A percentile compares a stretch with the other conserved stretches of the same genome.
phyloP scores from a whole-genome alignment of 2,329 filamentous ascomycete genomes.

The Verruconis gallopava region DNA sequence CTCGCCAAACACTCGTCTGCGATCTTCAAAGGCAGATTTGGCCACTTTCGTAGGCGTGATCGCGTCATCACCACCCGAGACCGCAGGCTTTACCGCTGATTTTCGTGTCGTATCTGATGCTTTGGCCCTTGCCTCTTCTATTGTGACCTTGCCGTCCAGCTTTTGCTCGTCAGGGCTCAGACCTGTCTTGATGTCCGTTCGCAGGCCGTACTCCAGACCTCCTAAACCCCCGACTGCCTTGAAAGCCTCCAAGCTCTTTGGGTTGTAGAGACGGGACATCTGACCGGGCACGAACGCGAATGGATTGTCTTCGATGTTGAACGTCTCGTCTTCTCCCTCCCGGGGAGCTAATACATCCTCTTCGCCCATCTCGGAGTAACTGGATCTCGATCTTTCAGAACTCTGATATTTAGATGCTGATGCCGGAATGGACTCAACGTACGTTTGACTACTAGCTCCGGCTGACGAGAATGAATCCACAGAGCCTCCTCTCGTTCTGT shows the following conservation, averaged over 20 bases:
- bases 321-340: constrained; percentile 57
- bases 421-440: constrained; percentile 1
- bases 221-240: constrained; percentile 59
- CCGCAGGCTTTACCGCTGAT: neutral
- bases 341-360: constrained; percentile 18
- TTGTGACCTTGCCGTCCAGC: constrained; percentile 52
- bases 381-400: constrained; percentile 2
- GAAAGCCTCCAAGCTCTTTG: constrained; percentile 64
- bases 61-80: neutral
- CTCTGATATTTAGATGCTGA: neutral
- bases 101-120: constrained; percentile 3
- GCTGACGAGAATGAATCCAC: constrained; percentile 32
- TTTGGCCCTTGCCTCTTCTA: constrained; percentile 43
- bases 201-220: constrained; percentile 61
- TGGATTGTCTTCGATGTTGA: constrained; percentile 61
- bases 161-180: constrained; percentile 56
- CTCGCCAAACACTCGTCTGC: constrained; percentile 55
- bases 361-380: constrained; percentile 18
- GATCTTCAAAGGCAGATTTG: constrained; percentile 32
- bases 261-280: constrained; percentile 67
- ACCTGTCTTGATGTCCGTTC: constrained; percentile 51
- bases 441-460: constrained; percentile 6
- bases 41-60: neutral
- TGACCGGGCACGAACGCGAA: constrained; percentile 78
- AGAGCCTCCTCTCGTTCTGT: constrained; percentile 52